Percentiles rank a stretch among this genome's conserved stretches.
These are phyloP conservation scores for Galium porrigens DNA, from an alignment of 305 asterid genomes.

Conservation along the genomic window DNA sequence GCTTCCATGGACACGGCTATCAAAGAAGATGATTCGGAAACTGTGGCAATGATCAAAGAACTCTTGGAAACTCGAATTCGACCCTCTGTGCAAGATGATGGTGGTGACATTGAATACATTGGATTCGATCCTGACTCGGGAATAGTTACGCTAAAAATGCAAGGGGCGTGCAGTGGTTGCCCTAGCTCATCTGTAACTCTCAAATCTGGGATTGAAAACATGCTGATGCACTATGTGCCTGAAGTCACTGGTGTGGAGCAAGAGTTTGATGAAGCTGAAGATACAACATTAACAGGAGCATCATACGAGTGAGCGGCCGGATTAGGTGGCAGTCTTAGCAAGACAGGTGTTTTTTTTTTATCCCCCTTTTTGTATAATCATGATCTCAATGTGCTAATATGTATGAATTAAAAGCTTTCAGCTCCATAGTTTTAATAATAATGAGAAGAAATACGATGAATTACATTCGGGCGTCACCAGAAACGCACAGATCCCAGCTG, in stretches of 20 bases:
- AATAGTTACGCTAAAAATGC: conserved; percentile 74
- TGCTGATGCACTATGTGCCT: conserved; percentile 92
- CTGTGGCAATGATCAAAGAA: conserved; percentile 94
- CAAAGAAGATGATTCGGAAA: conserved; percentile 77
- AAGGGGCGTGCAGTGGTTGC: conserved; percentile 98
- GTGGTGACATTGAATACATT: conserved; percentile 74
- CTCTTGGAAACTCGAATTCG: conserved; percentile 87
- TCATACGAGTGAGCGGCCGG: conserved; percentile 35
- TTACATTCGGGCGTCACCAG: too few relatives aligned
- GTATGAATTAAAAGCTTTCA: background rate
- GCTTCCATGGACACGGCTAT: conserved; percentile 84
- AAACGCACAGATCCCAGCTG: background rate
- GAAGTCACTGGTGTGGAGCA: conserved; percentile 84
- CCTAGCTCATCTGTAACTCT: conserved; percentile 89
- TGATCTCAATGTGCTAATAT: background rate
- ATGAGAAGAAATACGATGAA: background rate
- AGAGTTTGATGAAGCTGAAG: conserved; percentile 66
- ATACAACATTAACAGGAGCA: conserved; percentile 40
- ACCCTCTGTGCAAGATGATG: conserved; percentile 93
- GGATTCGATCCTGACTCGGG: conserved; percentile 62
- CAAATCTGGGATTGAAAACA: conserved; percentile 87
- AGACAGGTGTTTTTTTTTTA: background rate
- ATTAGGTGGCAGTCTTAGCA: background rate
- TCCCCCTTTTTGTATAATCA: background rate
- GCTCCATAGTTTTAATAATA: background rate